Evolutionary conservation across 495 filamentous ascomycete species (phyloP).

Genomic region (Penicillium robsamsonii): DNA sequence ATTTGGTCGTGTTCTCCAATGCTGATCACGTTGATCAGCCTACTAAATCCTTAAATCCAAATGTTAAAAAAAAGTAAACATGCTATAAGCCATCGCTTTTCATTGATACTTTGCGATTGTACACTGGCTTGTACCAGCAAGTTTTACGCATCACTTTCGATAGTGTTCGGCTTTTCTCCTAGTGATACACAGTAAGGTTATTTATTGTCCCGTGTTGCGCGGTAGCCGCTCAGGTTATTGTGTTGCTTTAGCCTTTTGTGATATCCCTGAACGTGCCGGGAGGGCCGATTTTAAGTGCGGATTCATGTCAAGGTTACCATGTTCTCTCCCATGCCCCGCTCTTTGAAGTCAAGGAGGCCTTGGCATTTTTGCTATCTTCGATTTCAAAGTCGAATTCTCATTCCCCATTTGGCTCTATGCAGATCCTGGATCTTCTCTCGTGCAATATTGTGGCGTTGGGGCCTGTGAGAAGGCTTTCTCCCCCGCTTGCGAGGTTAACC

Average conservation of each 20-base stretch:
- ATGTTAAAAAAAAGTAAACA: slow-evolving; percentile 26
- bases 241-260: slow-evolving; percentile 7
- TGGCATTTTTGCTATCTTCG: slow-evolving; percentile 3
- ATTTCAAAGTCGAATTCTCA: neutral
- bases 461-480: slow-evolving; percentile 6
- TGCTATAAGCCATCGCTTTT: slow-evolving; percentile 1
- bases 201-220: slow-evolving; percentile 14
- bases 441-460: slow-evolving; percentile 10
- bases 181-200: neutral
- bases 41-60: slow-evolving; percentile 8
- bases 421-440: slow-evolving; percentile 13
- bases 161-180: neutral
- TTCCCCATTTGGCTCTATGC: slow-evolving; percentile 12
- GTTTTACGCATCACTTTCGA: neutral
- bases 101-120: neutral
- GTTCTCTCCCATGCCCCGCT: slow-evolving; percentile 8
- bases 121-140: slow-evolving; percentile 1
- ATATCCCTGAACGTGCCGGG: slow-evolving; percentile 10
- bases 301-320: slow-evolving; percentile 8
- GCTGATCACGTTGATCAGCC: slow-evolving; percentile 28
- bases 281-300: neutral
- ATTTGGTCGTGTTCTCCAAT: slow-evolving; percentile 15
- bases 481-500: slow-evolving; percentile 12
- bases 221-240: slow-evolving; percentile 18
- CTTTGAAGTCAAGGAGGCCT: neutral